Evolutionary conservation across 306 rosid genomes (phyloP).

Genomic region (Prosopis cineraria): DNA sequence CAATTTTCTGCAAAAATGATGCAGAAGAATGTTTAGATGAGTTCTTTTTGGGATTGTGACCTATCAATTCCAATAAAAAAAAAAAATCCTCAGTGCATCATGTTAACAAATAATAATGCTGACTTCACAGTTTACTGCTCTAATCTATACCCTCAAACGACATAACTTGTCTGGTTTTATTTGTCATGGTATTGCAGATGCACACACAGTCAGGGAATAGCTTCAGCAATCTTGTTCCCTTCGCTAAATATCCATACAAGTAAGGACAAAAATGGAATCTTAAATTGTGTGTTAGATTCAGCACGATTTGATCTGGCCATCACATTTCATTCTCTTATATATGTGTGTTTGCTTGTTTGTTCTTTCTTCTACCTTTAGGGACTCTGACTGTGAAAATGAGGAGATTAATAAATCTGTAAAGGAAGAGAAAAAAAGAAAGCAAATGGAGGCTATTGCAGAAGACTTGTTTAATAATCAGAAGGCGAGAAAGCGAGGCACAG

Average conservation of each 20-base stretch:
- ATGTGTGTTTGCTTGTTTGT: constrained; percentile 6
- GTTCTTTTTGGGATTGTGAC: too few relatives aligned
- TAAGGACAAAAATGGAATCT: constrained; percentile 44
- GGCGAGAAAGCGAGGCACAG: constrained; percentile 61
- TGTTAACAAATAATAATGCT: too few relatives aligned
- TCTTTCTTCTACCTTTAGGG: constrained; percentile 45
- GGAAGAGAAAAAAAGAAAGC: constrained; percentile 78
- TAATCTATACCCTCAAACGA: neutral
- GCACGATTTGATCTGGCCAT: constrained; percentile 11
- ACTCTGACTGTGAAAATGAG: constrained; percentile 62
- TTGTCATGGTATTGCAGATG: constrained; percentile 54
- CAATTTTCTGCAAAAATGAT: too few relatives aligned
- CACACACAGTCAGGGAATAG: constrained; percentile 78
- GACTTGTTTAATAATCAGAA: constrained; percentile 77
- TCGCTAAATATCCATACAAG: constrained; percentile 78
- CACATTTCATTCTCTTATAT: constrained; percentile 18
- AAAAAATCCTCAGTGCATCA: too few relatives aligned
- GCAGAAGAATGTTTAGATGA: too few relatives aligned
- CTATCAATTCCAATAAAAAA: too few relatives aligned
- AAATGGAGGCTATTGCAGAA: constrained; percentile 82
- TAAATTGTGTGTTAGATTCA: constrained; percentile 21
- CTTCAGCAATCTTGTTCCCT: constrained; percentile 75
- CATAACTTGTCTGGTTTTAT: constrained; percentile 29
- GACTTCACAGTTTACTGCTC: too few relatives aligned
- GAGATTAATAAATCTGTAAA: constrained; percentile 54